Evolutionary conservation across 2,329 filamentous ascomycete species (phyloP).

Genomic region (Neofusicoccum kwambonambiense): DNA sequence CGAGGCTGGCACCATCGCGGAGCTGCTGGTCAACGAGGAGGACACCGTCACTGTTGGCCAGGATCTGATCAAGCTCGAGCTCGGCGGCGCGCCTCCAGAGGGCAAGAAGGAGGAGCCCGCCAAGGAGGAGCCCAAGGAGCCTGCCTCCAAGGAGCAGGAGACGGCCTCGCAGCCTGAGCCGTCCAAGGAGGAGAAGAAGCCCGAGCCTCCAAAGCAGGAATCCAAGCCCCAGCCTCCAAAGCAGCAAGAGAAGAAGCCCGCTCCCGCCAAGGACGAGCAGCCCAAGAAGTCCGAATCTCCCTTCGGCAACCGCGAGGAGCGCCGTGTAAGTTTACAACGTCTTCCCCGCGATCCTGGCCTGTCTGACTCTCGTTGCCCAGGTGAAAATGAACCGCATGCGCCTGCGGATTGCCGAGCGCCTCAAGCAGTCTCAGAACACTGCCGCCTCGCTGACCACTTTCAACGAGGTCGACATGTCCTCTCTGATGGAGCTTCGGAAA

Average conservation of each 20-base stretch:
- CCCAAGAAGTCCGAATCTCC: constrained; percentile 36
- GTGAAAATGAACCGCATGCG: constrained; percentile 99
- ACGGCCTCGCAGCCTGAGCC: constrained; percentile 48
- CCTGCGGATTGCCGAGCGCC: constrained; percentile 89
- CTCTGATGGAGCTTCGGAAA: constrained; percentile 94
- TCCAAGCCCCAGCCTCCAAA: constrained; percentile 35
- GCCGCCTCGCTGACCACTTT: constrained; percentile 96
- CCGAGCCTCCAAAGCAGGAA: constrained; percentile 31
- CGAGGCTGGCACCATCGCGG: constrained; percentile 84
- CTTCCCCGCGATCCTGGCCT: not conserved
- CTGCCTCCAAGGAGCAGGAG: constrained; percentile 57
- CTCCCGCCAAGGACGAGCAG: constrained; percentile 31
- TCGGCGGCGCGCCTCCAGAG: constrained; percentile 54
- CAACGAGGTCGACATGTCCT: constrained; percentile 99
- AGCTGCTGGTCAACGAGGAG: constrained; percentile 87
- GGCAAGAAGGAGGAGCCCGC: constrained; percentile 55
- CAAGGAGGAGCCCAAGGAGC: constrained; percentile 59
- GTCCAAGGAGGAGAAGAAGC: constrained; percentile 38
- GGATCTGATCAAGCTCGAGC: constrained; percentile 81
- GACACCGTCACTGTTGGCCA: constrained; percentile 95
- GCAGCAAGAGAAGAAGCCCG: constrained; percentile 38
- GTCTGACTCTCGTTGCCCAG: constrained; percentile 45
- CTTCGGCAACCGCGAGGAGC: constrained; percentile 78
- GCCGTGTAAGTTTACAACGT: constrained; percentile 62
- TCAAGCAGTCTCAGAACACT: constrained; percentile 99